Evolutionary conservation across 495 filamentous ascomycete genomes (phyloP), one percentile per base, ranked within the genome.

Genomic region (Lasiosphaeria ovina): DNA sequence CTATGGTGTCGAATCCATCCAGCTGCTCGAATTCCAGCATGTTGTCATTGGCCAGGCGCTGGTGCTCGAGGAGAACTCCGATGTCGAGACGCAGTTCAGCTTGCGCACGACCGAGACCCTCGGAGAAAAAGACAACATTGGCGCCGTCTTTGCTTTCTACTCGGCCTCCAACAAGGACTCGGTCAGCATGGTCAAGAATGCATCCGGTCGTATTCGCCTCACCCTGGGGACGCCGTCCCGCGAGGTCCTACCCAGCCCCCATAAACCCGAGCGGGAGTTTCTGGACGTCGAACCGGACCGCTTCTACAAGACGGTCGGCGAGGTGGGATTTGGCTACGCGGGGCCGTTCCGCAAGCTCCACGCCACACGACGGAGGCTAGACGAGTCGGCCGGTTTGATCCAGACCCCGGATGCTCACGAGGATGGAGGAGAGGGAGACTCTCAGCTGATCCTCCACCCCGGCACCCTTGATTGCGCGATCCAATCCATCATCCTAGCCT

Each of bases 391-490:
- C 6, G 59, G 42, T 16, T 32, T 53, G 31, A 55, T 61, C 34
- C 32, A 51, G 34, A 45, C 44, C n/a, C 52, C 52, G 33, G 52
- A 51, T 14, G 42, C 17, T 3, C 6, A 44, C n/a, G 57, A 38
- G 12, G 52, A 53, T 8, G 40, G 8, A 14, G 50, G 6, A 33
- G 24, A 51, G 12, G 32, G 7, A 7, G 38, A 3, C 12, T 12
- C 12, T 14, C 52, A 7, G 24, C 35, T 67, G 0, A 24, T 71
- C 6, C 11, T 76, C 4, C 73, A 76, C 45, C 73, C 72, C 0
- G 66, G 57, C 0, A 42, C 55, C 0, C 60, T 76, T 6, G 73
- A 76, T 51, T 55, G 52, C 3, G 69, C 70, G 0, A 62, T 74
- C 34, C 72, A 74, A 42, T 50, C 64, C 35, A 47, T 67, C 1